These are phyloP conservation scores for Arabidopsis hybrid DNA, from an alignment of 441 rosid species.

Conservation along the genomic window DNA sequence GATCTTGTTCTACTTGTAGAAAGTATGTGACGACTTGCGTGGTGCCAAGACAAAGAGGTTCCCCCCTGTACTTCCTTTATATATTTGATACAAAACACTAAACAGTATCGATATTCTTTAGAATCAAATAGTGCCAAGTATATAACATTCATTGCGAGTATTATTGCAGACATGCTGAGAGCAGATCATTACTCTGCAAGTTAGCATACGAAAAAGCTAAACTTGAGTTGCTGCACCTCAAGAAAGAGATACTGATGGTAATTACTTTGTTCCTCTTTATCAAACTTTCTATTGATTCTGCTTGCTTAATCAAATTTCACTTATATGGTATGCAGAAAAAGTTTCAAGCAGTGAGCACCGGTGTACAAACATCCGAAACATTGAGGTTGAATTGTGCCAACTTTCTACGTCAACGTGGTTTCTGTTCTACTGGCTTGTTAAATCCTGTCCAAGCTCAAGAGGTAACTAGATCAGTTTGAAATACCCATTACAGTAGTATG, in stretches of 20 bases:
- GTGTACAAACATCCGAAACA: constrained; percentile 59
- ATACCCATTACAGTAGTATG: constrained; percentile 29
- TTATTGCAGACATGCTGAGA: constrained; percentile 67
- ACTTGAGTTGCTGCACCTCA: constrained; percentile 60
- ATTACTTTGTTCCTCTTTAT: constrained; percentile 32
- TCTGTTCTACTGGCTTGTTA: constrained; percentile 38
- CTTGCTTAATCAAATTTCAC: constrained; percentile 40
- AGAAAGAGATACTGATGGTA: constrained; percentile 72
- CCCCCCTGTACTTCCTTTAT: constrained; percentile 29
- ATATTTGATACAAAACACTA: not conserved
- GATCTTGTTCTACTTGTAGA: constrained; percentile 51
- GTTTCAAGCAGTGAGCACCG: constrained; percentile 50
- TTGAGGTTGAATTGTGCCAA: constrained; percentile 54
- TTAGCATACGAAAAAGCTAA: constrained; percentile 70
- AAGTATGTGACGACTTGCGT: constrained; percentile 46
- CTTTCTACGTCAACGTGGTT: constrained; percentile 43
- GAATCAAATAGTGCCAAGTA: constrained; percentile 15
- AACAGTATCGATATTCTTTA: not conserved
- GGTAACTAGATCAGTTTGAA: constrained; percentile 52
- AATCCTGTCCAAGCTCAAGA: constrained; percentile 48
- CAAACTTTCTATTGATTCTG: constrained; percentile 15
- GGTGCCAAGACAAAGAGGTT: constrained; percentile 60
- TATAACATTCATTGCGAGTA: constrained; percentile 37
- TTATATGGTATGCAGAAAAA: constrained; percentile 63
- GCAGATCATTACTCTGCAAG: constrained; percentile 59